Evolutionary conservation across 805 yeast genomes (phyloP), one percentile per base, ranked within the genome.

Genomic region (Dipodascopsis uninucleata): DNA sequence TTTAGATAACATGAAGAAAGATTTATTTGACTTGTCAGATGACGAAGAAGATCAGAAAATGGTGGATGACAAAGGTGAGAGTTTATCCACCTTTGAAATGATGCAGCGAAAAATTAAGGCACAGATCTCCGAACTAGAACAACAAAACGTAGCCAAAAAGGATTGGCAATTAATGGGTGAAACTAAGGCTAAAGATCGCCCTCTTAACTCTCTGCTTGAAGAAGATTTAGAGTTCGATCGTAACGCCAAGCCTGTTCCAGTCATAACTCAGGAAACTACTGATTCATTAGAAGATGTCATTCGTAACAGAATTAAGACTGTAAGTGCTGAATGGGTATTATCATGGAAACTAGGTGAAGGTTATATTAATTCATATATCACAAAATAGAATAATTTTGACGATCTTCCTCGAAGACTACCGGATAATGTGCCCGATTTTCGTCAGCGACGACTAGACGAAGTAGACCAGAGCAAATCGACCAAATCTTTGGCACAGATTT

Each of bases 111-210:
- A 77, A 48, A 71, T 93, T 21, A 85, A 81, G 58, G 72, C 75
- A 28, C 95, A 93, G 65, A 93, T 93, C 49, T 76, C 76, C 28
- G 72, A 76, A 56, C 71, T 89, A 39, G 98, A 90, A 66, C 78
- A 79, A 35, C 97, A 89, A 62, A 81, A 93, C 14, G 80, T 90
- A 24, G 93, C 89, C 3, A 90, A 83, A 46, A 90, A 93, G 69
- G 80, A 79, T 58, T 90, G 98, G 98, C 79, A 95, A 5, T 74
- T 90, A 77, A 83, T 81, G 58, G 98, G 98, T 67, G 98, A 93
- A 67, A 88, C 86, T 1, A 75, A 76, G 46, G 85, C 88, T 1
- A 78, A 75, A 51, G 83, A 82, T 55, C 75, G 98, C 61, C 95
- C 95, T 5, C 71, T 72, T 34, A 96, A 93, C 68, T 82, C 97